Conservation (phyloP, 1,284 basidiomycete genomes). For the Cutaneotrichosporon sp. region DNA sequence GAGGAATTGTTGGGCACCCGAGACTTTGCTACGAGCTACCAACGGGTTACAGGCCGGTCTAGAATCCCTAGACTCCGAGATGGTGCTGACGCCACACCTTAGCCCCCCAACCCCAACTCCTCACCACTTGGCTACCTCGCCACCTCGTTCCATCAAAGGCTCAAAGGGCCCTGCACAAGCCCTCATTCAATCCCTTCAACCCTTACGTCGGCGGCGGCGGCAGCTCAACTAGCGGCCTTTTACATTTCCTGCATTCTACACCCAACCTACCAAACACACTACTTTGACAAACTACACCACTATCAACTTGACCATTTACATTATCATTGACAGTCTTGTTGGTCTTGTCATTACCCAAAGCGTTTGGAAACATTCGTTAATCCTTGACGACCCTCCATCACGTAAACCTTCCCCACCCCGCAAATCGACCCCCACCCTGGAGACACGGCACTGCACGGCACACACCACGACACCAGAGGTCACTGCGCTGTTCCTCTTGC, state of each 20-base stretch:
- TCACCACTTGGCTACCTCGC: not conserved
- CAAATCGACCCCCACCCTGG: not conserved
- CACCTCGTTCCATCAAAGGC: not conserved
- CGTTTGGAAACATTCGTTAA: not conserved
- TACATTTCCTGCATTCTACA: not conserved
- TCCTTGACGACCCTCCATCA: constrained; percentile 8
- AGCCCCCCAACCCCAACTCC: not conserved
- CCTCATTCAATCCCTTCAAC: not conserved
- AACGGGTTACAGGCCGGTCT: not conserved
- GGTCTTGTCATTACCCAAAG: not conserved
- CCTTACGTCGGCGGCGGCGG: not conserved
- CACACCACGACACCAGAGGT: not conserved
- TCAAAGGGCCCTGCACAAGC: not conserved
- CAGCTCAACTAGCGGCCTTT: not conserved
- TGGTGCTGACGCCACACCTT: constrained; percentile 9
- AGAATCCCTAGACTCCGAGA: not conserved
- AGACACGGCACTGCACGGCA: not conserved
- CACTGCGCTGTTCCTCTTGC: not conserved
- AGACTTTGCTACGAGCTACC: too few species aligned
- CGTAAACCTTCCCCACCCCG: constrained; percentile 4
- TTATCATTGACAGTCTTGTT: not conserved
- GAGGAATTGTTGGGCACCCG: not conserved
- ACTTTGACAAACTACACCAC: not conserved
- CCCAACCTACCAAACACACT: not conserved
- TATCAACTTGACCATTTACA: not conserved